Evolutionary conservation across 176 grass and related monocot species (phyloP).

Genomic region (Themeda triandra): DNA sequence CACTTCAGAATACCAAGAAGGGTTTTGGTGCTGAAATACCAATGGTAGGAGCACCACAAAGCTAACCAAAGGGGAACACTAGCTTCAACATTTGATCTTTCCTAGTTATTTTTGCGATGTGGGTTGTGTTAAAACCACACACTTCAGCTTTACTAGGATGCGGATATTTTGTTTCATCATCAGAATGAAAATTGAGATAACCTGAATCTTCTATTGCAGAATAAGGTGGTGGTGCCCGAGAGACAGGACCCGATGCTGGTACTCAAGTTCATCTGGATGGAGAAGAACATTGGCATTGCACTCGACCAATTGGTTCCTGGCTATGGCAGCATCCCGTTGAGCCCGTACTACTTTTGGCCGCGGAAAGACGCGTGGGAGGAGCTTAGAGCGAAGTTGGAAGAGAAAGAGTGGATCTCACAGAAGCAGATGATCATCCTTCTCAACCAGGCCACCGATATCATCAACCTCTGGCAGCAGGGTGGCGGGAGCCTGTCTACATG

Average conservation of each 20-base stretch:
- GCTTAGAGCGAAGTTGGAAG: constrained; percentile 70
- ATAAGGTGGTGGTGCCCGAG: constrained; percentile 52
- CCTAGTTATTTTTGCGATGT: background rate
- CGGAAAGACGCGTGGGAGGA: constrained; percentile 83
- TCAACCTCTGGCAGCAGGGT: constrained; percentile 89
- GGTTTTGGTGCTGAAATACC: background rate
- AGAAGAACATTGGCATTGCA: constrained; percentile 78
- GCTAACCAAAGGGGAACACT: background rate
- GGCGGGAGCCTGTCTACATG: constrained; percentile 41
- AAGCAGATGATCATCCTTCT: constrained; percentile 80
- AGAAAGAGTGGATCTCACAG: constrained; percentile 82
- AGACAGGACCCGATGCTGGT: constrained; percentile 58
- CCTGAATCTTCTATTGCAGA: constrained; percentile 31
- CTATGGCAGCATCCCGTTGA: constrained; percentile 67
- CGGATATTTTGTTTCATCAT: background rate
- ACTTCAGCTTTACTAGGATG: background rate
- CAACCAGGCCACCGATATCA: constrained; percentile 86
- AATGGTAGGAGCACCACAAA: background rate
- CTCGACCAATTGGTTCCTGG: constrained; percentile 64
- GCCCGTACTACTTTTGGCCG: constrained; percentile 86
- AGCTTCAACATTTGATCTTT: background rate
- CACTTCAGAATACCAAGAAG: background rate
- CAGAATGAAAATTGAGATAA: background rate
- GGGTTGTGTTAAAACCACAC: background rate
- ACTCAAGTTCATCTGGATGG: constrained; percentile 90